Evolutionary conservation across 192 early-diverging fungal species (phyloP), one percentile per base, ranked within the genome.

Genomic region (Entomortierella parvispora): DNA sequence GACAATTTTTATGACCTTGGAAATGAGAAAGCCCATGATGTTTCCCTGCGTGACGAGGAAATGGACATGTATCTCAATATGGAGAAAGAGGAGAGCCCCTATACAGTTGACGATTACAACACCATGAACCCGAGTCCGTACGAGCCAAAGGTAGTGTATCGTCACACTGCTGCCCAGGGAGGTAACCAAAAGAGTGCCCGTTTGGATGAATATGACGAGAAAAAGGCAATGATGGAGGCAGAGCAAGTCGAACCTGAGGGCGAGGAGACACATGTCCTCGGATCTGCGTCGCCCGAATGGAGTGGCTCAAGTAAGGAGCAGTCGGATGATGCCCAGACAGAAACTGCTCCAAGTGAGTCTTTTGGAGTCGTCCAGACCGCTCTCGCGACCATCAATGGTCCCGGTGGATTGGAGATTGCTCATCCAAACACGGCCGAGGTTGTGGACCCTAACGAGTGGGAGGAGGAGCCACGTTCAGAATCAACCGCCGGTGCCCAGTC

Each of bases 51-150:
- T 0, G 71, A 75, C 15, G 71, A 66, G 9, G 71, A 75, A 45
- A 66, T 75, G 64, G 64, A 75, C 17, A 75, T 75, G 64, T 67
- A 67, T 33, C 32, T 75, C 33, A 56, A 44, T 11, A 75, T 75
- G 71, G 71, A 75, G 43, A 75, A 75, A 42, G 71, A 75, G 23
- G 71, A 75, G 15, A 67, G 58, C 11, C 71, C 71, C 0, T 75
- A 45, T 20, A 18, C 32, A 4, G 34, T 67, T 3, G 58, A 75
- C 26, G 71, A 75, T 44, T 75, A 55, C 37, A 75, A 62, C 26
- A 40, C 58, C 14, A 67, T 67, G 58, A 67, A 66, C 50, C 64
- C 71, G n/a, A 53, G 7, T 5, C 57, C 71, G 10, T 67, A 75
- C 20, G 71, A 75, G 58, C 71, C 71, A 25, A 75, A 67, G 42